These are phyloP conservation scores for Naegleria fowleri DNA, from an alignment of 208 protist genomes.

Conservation along the genomic window DNA sequence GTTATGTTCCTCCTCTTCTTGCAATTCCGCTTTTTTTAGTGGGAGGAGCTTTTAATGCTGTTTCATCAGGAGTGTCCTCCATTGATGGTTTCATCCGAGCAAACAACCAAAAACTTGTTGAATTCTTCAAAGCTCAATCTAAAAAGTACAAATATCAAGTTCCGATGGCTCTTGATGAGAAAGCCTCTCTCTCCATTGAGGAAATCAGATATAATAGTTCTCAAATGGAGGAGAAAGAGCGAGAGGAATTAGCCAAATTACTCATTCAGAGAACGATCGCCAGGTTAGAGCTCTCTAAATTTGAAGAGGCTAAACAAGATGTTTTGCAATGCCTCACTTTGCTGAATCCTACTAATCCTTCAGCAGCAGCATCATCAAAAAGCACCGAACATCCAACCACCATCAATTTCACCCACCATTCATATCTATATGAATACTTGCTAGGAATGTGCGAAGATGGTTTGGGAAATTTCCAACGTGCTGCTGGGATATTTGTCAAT, in stretches of 20 bases:
- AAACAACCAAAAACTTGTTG: neutral
- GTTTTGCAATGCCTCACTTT: neutral
- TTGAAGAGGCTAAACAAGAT: neutral
- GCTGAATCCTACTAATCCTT: neutral
- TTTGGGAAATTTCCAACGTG: neutral
- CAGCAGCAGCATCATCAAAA: neutral
- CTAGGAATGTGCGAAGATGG: neutral
- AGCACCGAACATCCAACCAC: neutral
- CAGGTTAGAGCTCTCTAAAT: neutral
- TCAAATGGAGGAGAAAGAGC: neutral
- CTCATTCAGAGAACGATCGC: neutral
- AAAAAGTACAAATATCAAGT: neutral
- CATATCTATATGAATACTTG: neutral
- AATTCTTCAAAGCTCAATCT: neutral
- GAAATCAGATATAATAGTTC: neutral
- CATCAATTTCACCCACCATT: neutral
- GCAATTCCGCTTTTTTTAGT: neutral
- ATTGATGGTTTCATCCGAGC: neutral
- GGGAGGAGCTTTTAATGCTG: neutral
- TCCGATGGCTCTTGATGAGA: neutral
- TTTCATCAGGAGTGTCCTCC: too few relatives aligned
- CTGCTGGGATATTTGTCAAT: neutral
- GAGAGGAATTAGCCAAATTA: neutral
- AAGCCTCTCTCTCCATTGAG: neutral
- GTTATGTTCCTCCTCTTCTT: neutral